Conservation (phyloP, 1,284 basidiomycete genomes). For the Malassezia pachydermatis region DNA sequence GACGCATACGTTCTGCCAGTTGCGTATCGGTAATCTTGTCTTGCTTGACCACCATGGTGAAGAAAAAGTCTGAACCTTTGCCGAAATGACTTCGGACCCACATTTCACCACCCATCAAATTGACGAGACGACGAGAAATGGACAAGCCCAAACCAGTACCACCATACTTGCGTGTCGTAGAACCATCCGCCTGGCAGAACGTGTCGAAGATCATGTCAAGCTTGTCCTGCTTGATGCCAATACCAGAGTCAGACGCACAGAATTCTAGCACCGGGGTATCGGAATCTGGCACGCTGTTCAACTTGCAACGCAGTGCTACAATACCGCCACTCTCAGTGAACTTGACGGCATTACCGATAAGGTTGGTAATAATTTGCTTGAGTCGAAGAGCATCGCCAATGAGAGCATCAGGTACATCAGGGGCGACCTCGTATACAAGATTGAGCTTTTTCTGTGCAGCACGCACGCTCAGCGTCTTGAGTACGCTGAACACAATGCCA, state of each 20-base stretch:
- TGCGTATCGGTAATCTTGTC: conserved; percentile 37
- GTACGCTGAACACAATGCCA: conserved; percentile 88
- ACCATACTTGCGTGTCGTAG: conserved; percentile 67
- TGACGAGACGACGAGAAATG: conserved; percentile 68
- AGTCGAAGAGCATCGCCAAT: conserved; percentile 85
- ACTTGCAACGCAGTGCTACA: conserved; percentile 75
- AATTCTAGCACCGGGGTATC: conserved; percentile 80
- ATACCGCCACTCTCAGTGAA: conserved; percentile 80
- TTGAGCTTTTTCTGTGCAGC: conserved; percentile 96
- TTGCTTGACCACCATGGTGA: conserved; percentile 59
- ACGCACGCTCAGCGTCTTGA: conserved; percentile 95
- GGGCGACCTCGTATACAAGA: conserved; percentile 90
- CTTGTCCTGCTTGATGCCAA: conserved; percentile 98
- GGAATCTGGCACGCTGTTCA: conserved; percentile 59
- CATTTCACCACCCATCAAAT: conserved; percentile 94
- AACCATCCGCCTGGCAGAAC: conserved; percentile 90
- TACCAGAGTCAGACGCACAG: conserved; percentile 94
- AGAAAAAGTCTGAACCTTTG: conserved; percentile 92
- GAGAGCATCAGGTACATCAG: conserved; percentile 88
- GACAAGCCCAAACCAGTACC: conserved; percentile 87
- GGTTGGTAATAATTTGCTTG: conserved; percentile 48
- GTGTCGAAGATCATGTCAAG: conserved; percentile 98
- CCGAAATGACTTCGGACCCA: conserved; percentile 88
- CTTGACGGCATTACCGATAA: conserved; percentile 49
- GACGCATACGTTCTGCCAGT: conserved; percentile 42